These are phyloP conservation scores for Schizosaccharomyces lindneri DNA, from an alignment of 805 yeast genomes.

Conservation along the genomic window DNA sequence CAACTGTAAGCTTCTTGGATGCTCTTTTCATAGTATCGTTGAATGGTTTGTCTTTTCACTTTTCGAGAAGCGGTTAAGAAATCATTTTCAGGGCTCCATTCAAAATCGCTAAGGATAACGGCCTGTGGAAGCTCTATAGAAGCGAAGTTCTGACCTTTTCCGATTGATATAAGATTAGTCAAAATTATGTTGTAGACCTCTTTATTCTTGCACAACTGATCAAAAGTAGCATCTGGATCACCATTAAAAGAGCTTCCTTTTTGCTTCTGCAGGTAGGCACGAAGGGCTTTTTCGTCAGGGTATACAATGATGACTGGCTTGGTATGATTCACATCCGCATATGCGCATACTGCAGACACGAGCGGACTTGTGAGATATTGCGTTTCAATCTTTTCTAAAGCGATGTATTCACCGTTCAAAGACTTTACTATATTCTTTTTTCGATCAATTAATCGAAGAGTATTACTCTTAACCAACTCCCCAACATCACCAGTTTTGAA, in stretches of 20 bases:
- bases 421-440: slow-evolving; percentile 91
- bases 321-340: slow-evolving; percentile 68
- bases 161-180: slow-evolving; percentile 44
- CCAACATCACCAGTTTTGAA: slow-evolving; percentile 93
- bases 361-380: slow-evolving; percentile 60
- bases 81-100: slow-evolving; percentile 96
- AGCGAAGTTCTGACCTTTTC: slow-evolving; percentile 49
- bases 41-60: slow-evolving; percentile 75
- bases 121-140: slow-evolving; percentile 74
- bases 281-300: slow-evolving; percentile 47
- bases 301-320: slow-evolving; percentile 81
- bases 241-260: slow-evolving; percentile 19
- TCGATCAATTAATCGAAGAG: slow-evolving; percentile 67
- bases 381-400: slow-evolving; percentile 80
- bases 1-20: slow-evolving; percentile 40
- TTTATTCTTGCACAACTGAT: slow-evolving; percentile 25
- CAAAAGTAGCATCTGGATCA: slow-evolving; percentile 17
- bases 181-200: slow-evolving; percentile 30
- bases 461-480: slow-evolving; percentile 67
- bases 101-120: slow-evolving; percentile 54
- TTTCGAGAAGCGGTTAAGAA: slow-evolving; percentile 88
- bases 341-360: slow-evolving; percentile 68
- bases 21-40: slow-evolving; percentile 36
- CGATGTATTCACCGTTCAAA: slow-evolving; percentile 88
- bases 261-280: slow-evolving; percentile 31